phyloP scores from a whole-genome alignment of 768 basidiomycete genomes.

The Pisolithus marmoratus region DNA sequence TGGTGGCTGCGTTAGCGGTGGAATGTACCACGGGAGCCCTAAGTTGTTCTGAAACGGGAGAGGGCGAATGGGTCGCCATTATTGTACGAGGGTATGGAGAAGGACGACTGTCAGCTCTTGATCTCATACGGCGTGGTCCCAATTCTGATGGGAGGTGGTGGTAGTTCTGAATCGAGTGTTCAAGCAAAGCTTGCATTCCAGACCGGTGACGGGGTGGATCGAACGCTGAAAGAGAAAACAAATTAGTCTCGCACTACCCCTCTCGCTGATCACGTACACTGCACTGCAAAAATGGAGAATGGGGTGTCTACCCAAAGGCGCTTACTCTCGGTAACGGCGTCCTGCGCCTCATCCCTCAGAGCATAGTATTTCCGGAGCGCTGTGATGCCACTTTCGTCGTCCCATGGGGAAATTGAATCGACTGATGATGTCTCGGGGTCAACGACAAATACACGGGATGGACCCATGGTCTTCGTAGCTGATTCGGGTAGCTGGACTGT shows the following conservation, averaged over 20 bases:
- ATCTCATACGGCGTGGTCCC: constrained; percentile 54
- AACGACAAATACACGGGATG: constrained; percentile 46
- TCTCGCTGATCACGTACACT: constrained; percentile 47
- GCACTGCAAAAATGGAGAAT: constrained; percentile 65
- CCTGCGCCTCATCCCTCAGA: constrained; percentile 61
- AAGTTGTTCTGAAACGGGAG: constrained; percentile 31
- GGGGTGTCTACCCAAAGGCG: constrained; percentile 65
- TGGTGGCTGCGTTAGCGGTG: constrained; percentile 13
- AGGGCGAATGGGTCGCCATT: constrained; percentile 39
- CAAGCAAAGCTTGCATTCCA: constrained; percentile 67
- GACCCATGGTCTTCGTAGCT: constrained; percentile 23
- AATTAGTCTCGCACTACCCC: background rate
- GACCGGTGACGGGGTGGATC: constrained; percentile 58
- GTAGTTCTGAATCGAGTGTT: constrained; percentile 67
- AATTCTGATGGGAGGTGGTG: constrained; percentile 69
- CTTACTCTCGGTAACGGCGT: constrained; percentile 61
- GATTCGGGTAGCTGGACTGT: constrained; percentile 15
- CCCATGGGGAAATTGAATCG: constrained; percentile 47
- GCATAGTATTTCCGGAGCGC: constrained; percentile 64
- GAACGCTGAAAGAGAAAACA: constrained; percentile 44
- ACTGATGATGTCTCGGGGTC: constrained; percentile 49
- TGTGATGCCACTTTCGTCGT: constrained; percentile 62
- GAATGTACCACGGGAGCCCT: constrained; percentile 19
- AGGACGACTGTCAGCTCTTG: constrained; percentile 63
- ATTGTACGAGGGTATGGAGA: constrained; percentile 65